Percentiles rank a stretch among this genome's conserved stretches.
phyloP scores from a whole-genome alignment of 257 asterid species.

The Craterostigma plantagineum region DNA sequence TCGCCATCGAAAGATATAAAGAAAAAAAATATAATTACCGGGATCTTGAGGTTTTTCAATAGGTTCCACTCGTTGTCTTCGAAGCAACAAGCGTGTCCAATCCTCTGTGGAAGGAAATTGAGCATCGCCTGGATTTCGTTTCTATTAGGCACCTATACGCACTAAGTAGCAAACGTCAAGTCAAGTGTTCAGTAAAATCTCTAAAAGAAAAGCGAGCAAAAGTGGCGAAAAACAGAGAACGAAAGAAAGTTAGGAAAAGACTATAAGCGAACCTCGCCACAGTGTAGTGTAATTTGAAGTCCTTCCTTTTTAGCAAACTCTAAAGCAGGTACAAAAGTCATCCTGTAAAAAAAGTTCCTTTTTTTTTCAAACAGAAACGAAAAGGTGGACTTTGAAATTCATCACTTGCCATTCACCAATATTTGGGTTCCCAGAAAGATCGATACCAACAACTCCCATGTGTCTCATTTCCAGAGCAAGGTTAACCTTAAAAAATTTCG shows the following conservation, averaged over 20 bases:
- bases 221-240: no score
- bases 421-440: constrained; percentile 82
- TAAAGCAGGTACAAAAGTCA: constrained; percentile 67
- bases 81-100: constrained; percentile 95
- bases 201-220: no score
- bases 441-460: constrained; percentile 75
- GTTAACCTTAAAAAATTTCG: constrained; percentile 31
- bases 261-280: constrained; percentile 84
- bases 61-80: constrained; percentile 50
- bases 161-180: constrained; percentile 25
- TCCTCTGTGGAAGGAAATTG: constrained; percentile 63
- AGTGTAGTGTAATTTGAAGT: constrained; percentile 64
- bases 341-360: constrained; percentile 20
- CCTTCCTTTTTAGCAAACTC: constrained; percentile 71
- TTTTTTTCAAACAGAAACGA: constrained; percentile 7
- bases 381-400: constrained; percentile 7
- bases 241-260: constrained; percentile 11
- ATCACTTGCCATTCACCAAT: constrained; percentile 88
- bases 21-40: constrained; percentile 33
- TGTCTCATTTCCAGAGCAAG: constrained; percentile 65
- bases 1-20: no score
- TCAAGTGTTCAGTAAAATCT: not conserved
- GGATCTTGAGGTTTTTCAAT: constrained; percentile 41
- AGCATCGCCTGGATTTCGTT: constrained; percentile 72
- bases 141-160: constrained; percentile 74